Percentiles rank a stretch among this genome's conserved stretches.
These are phyloP conservation scores for Akebia trifoliata DNA, from an alignment of 164 flowering plant species.

Conservation along the genomic window DNA sequence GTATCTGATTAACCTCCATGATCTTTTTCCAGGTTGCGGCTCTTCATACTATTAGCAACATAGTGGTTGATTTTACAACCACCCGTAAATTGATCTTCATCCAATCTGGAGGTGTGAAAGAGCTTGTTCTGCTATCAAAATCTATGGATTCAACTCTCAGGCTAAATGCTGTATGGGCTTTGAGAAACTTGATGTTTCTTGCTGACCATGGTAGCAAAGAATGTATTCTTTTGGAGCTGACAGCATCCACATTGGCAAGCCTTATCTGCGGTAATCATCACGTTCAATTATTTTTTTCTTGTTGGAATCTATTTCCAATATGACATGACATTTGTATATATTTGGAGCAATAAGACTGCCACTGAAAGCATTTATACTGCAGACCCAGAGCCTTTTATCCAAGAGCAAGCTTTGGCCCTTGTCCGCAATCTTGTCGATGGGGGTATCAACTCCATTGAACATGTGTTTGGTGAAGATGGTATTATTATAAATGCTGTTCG, in stretches of 20 bases:
- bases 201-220: slow-evolving; percentile 62
- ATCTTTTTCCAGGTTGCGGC: slow-evolving; percentile 68
- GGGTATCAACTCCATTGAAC: slow-evolving; percentile 44
- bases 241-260: slow-evolving; percentile 55
- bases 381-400: slow-evolving; percentile 80
- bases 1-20: slow-evolving; percentile 3
- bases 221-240: slow-evolving; percentile 52
- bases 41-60: slow-evolving; percentile 71
- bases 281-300: slow-evolving; percentile 2
- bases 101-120: slow-evolving; percentile 64
- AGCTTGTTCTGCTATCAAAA: slow-evolving; percentile 66
- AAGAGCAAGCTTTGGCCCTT: slow-evolving; percentile 89
- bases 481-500: slow-evolving; percentile 64
- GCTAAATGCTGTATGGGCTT: slow-evolving; percentile 70
- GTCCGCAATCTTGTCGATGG: slow-evolving; percentile 93
- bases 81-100: slow-evolving; percentile 47
- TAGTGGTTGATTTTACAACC: slow-evolving; percentile 69
- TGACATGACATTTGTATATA: background rate
- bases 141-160: slow-evolving; percentile 79
- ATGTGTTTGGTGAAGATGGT: slow-evolving; percentile 57
- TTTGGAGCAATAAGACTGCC: background rate
- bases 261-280: slow-evolving; percentile 65
- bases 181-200: slow-evolving; percentile 75
- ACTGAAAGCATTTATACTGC: slow-evolving; percentile 17
- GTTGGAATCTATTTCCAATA: slow-evolving; percentile 2